Evolutionary conservation across 345 rosid genomes (phyloP), one percentile per base, ranked within the genome.

Genomic region (Hypericum perforatum): DNA sequence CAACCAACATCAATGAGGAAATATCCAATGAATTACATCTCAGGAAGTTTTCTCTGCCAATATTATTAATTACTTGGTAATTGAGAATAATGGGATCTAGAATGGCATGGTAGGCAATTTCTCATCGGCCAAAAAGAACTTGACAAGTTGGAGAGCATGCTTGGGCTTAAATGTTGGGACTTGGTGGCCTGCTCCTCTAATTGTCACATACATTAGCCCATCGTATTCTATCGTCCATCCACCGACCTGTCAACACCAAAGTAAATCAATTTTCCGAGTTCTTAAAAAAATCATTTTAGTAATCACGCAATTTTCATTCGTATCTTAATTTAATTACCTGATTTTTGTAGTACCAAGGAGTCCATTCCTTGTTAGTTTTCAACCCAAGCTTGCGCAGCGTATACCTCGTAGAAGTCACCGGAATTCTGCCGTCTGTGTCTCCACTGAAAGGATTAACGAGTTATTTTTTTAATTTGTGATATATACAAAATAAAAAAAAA

Each of bases 371-470:
- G 11, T 62, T 54, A 1, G 67, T 77, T 41, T 71, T 73, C 5
- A 89, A 67, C 12, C 91, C 91, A 32, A 85, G 91, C 65, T 89
- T 89, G 53, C 62, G 76, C 63, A 89, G 55, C 4, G 86, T 57
- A 57, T 69, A 82, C 66, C 97, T 74, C 0, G 95, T 89, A 42
- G 86, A 52, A 0, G 91, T 82, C 40, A 89, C 89, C 0, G 91
- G 97, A 49, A 89, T 73, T 67, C 97, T 81, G 43, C 97, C 97
- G 32, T 89, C 97, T 6, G 91, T 82, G 52, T 89, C 97, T 55
- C 97, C 97, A 51, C 97, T 87, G 72, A 46, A 42, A 46, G 16
- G 29, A 11, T 22, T 22, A 4, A 22, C 4, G 32, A 22, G 4
- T 22, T 22, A 22, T 22, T 22, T 22, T 22, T 22, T 22, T 22